phyloP scores from a whole-genome alignment of 306 rosid species.

The Begonia masoniana region DNA sequence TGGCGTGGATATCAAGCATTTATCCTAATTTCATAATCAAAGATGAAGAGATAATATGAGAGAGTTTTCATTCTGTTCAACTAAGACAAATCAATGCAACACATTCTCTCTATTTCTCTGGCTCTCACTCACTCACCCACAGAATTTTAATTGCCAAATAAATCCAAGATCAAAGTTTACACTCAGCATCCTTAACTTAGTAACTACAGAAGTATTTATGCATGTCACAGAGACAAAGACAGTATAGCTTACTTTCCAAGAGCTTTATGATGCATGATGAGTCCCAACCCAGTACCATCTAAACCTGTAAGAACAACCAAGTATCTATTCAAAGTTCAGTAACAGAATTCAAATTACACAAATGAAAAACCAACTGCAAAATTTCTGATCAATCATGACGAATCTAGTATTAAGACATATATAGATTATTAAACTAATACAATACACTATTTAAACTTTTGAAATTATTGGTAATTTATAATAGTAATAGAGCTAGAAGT shows the following conservation, averaged over 20 bases:
- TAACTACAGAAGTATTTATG: background rate
- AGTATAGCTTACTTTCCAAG: slow-evolving; percentile 61
- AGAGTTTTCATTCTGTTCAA: too few species aligned
- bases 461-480: too few species aligned
- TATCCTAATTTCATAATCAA: too few species aligned
- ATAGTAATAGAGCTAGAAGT: too few species aligned
- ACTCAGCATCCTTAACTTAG: background rate
- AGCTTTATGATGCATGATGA: slow-evolving; percentile 80
- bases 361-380: background rate
- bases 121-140: background rate
- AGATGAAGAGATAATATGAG: too few species aligned
- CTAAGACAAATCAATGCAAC: too few species aligned
- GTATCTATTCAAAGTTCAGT: slow-evolving; percentile 5
- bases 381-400: too few species aligned
- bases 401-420: too few species aligned
- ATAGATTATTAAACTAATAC: too few species aligned
- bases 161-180: background rate
- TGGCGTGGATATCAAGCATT: too few species aligned
- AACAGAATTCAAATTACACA: slow-evolving; percentile 1
- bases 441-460: too few species aligned
- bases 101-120: too few species aligned
- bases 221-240: background rate
- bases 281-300: slow-evolving; percentile 92
- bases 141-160: background rate
- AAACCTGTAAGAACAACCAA: slow-evolving; percentile 39